These are phyloP conservation scores for Mycena pura DNA, from an alignment of 768 basidiomycete species.

Conservation along the genomic window DNA sequence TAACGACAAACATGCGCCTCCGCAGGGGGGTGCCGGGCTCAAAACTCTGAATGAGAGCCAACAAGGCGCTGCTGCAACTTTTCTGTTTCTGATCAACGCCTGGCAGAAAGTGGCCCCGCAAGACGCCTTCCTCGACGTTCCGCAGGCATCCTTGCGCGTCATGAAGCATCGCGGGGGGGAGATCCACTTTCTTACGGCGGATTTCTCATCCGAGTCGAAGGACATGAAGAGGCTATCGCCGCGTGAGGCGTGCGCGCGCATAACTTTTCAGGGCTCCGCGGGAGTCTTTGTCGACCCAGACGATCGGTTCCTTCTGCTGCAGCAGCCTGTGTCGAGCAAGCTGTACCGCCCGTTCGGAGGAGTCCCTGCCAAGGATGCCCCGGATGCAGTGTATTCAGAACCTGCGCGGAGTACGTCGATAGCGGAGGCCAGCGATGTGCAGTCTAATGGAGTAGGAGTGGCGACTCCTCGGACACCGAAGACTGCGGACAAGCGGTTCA, in stretches of 20 bases:
- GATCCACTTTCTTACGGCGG: too few species aligned
- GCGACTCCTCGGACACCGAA: slow-evolving; percentile 34
- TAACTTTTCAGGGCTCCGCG: neutral
- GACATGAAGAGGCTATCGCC: neutral
- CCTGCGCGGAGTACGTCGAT: neutral
- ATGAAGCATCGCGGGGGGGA: neutral
- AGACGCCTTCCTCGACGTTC: neutral
- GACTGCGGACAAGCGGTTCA: slow-evolving; percentile 20
- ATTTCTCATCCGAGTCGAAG: neutral
- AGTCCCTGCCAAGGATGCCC: neutral
- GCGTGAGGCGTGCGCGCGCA: neutral
- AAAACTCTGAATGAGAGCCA: too few species aligned
- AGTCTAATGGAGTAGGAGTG: neutral
- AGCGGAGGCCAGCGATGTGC: neutral
- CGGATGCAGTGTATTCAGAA: slow-evolving; percentile 1
- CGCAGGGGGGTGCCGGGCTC: neutral
- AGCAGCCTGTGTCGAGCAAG: neutral
- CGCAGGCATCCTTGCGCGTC: neutral
- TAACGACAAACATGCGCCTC: neutral
- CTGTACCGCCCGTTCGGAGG: neutral
- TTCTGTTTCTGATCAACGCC: neutral
- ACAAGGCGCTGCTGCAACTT: neutral
- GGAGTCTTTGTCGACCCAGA: neutral
- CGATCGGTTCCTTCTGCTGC: neutral
- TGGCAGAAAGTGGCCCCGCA: slow-evolving; percentile 9